These are phyloP conservation scores for Drechslera avenae DNA, from an alignment of 2,329 filamentous ascomycete genomes.

Conservation along the genomic window DNA sequence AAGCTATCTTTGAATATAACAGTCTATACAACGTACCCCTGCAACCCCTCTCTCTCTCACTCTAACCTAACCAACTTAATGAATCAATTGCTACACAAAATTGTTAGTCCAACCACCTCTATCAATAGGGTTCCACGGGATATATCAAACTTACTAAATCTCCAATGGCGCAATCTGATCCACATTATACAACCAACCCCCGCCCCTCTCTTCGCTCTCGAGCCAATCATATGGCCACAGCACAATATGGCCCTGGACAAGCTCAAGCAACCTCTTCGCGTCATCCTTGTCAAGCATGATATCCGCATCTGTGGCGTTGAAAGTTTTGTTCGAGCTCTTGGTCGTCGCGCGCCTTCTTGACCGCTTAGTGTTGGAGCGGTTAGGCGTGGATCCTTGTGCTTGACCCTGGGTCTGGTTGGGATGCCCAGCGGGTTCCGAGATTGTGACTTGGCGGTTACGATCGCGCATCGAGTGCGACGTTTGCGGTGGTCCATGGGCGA, in stretches of 20 bases:
- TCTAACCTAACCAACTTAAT: no score
- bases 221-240: conserved; percentile 92
- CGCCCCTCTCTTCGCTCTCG: conserved; percentile 84
- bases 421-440: conserved; percentile 14
- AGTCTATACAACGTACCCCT: no score
- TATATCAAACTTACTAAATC: conserved; percentile 73
- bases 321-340: conserved; percentile 68
- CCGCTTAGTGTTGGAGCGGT: conserved; percentile 27
- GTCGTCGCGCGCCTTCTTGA: conserved; percentile 72
- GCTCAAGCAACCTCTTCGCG: conserved; percentile 77
- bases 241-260: conserved; percentile 88
- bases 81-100: no score
- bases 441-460: conserved; percentile 42
- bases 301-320: conserved; percentile 69
- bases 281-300: conserved; percentile 70
- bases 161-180: conserved; percentile 95
- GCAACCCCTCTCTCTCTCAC: no score
- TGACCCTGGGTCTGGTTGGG: background rate
- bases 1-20: no score
- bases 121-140: no score
- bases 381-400: conserved; percentile 7
- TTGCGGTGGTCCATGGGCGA: conserved; percentile 13
- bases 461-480: conserved; percentile 23
- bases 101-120: no score
- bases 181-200: conserved; percentile 96